Evolutionary conservation across 352 stramenopile genomes (phyloP).

Genomic region (Globisporangium canariense): DNA sequence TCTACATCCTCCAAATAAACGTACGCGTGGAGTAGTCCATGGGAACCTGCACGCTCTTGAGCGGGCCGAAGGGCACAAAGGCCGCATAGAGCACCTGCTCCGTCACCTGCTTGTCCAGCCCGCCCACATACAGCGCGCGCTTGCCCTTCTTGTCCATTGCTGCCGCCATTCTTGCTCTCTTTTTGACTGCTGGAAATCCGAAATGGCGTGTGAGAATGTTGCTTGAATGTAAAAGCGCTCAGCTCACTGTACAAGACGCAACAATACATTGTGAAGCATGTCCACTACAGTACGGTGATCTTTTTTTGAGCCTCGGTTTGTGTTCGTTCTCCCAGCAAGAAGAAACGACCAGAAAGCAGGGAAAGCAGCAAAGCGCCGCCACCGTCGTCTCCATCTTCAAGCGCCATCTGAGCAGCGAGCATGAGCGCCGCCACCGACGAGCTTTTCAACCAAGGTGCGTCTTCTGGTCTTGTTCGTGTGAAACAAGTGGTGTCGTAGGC

Average conservation of each 20-base stretch:
- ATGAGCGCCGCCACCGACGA: slow-evolving; percentile 83
- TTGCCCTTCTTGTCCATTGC: slow-evolving; percentile 48
- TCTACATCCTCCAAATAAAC: slow-evolving; percentile 9
- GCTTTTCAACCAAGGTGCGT: slow-evolving; percentile 82
- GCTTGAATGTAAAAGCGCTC: background rate
- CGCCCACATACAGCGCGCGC: slow-evolving; percentile 88
- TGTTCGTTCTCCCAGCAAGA: slow-evolving; percentile 11
- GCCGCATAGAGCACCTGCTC: slow-evolving; percentile 84
- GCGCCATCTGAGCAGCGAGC: slow-evolving; percentile 1
- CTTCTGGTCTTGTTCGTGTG: background rate
- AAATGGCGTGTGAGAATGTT: slow-evolving; percentile 6
- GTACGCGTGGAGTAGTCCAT: slow-evolving; percentile 70
- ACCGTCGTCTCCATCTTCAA: slow-evolving; percentile 2
- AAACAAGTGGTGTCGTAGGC: background rate
- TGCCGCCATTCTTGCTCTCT: slow-evolving; percentile 16
- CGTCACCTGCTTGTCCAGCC: slow-evolving; percentile 85
- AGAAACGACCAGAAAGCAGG: slow-evolving; percentile 16
- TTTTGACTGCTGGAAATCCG: background rate
- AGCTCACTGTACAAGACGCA: background rate
- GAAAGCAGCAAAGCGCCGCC: slow-evolving; percentile 1
- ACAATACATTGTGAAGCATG: background rate
- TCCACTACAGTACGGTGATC: slow-evolving; percentile 12
- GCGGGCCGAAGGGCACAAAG: slow-evolving; percentile 79
- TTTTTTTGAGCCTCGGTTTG: slow-evolving; percentile 9
- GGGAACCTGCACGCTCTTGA: slow-evolving; percentile 80